Conservation (phyloP, 768 basidiomycete genomes). For the Arthromyces matolae region DNA sequence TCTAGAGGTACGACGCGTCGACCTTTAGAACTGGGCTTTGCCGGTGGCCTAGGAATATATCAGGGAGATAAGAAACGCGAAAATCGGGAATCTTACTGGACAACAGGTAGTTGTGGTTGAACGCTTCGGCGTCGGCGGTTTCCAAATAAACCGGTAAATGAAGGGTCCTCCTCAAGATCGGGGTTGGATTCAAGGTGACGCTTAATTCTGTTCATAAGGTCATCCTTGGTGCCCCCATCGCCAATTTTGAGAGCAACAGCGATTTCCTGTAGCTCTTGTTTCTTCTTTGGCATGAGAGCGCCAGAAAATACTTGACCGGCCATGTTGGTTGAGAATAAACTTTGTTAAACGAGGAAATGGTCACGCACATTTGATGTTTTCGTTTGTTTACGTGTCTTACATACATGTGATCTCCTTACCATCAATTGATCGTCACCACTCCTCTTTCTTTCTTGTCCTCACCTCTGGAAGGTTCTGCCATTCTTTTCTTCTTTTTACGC, state of each 20-base stretch:
- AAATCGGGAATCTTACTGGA: background rate
- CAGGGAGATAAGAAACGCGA: background rate
- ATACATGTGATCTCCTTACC: conserved; percentile 14
- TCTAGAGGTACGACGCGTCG: conserved; percentile 32
- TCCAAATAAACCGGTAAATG: conserved; percentile 52
- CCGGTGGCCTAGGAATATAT: conserved; percentile 7
- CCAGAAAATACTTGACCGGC: conserved; percentile 45
- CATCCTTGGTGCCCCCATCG: conserved; percentile 60
- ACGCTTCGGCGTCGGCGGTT: conserved; percentile 40
- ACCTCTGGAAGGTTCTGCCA: conserved; percentile 25
- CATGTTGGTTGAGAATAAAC: conserved; percentile 34
- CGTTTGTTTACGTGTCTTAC: conserved; percentile 24
- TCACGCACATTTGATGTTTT: conserved; percentile 17
- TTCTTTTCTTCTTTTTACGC: conserved; percentile 12
- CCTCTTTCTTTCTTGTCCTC: conserved; percentile 8
- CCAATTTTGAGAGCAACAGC: conserved; percentile 50
- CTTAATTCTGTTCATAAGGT: conserved; percentile 58
- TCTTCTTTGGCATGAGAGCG: conserved; percentile 61
- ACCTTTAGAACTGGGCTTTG: conserved; percentile 11
- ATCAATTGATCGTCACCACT: conserved; percentile 5
- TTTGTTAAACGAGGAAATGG: conserved; percentile 22
- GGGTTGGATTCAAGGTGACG: conserved; percentile 57
- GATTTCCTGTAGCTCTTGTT: conserved; percentile 61
- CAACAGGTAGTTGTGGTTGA: conserved; percentile 29
- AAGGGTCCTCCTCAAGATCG: conserved; percentile 51